Percentiles rank a stretch among this genome's conserved stretches.
These are phyloP conservation scores for Monosporozyma unispora DNA, from an alignment of 805 yeast genomes.

Conservation along the genomic window DNA sequence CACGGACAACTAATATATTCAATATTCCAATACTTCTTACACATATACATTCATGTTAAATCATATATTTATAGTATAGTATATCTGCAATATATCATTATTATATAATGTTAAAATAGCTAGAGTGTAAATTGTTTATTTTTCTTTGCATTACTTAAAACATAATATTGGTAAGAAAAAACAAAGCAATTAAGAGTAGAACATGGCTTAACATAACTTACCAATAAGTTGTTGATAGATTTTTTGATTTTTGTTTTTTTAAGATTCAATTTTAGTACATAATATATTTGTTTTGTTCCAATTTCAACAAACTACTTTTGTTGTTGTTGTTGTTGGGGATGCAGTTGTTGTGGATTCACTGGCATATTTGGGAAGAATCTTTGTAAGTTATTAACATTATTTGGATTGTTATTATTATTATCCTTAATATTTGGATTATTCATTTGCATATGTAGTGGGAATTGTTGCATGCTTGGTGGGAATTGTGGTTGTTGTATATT, in stretches of 20 bases:
- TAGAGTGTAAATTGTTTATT: neutral
- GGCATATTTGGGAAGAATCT: slow-evolving; percentile 17
- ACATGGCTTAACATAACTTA: neutral
- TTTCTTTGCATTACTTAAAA: neutral
- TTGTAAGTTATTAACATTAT: slow-evolving; percentile 7
- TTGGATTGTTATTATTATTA: neutral
- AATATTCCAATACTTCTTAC: neutral
- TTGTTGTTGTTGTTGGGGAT: neutral
- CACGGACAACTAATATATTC: neutral
- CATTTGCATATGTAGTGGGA: neutral
- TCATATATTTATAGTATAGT: neutral
- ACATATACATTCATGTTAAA: neutral
- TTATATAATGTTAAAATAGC: neutral
- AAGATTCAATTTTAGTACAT: neutral
- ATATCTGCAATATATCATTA: neutral
- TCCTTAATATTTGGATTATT: neutral
- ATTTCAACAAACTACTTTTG: neutral
- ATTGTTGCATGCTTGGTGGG: slow-evolving; percentile 2
- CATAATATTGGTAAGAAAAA: neutral
- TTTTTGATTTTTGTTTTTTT: neutral
- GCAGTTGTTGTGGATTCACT: slow-evolving; percentile 8
- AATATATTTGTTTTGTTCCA: neutral
- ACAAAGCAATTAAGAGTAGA: neutral
- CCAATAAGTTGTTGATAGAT: neutral
- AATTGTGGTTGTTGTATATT: slow-evolving; percentile 5